These are phyloP conservation scores for Physaria fendleri DNA, from an alignment of 345 rosid species.

Conservation along the genomic window DNA sequence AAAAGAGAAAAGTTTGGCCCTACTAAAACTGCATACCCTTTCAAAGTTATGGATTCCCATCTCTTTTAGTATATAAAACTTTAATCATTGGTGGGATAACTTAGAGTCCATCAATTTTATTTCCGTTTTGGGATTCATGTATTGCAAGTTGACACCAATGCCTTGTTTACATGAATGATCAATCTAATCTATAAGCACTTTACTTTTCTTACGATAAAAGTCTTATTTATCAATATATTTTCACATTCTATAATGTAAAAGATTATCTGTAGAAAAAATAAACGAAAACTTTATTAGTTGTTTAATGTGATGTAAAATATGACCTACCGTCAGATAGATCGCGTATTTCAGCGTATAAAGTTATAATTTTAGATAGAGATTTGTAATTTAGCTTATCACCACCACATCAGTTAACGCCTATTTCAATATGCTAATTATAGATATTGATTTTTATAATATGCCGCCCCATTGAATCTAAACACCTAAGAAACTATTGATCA, in stretches of 20 bases:
- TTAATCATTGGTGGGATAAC: constrained; percentile 10
- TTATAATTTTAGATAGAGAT: neutral
- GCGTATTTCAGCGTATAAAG: constrained; percentile 12
- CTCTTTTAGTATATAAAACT: neutral
- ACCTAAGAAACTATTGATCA: neutral
- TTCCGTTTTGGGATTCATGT: constrained; percentile 23
- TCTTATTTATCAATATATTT: constrained; percentile 16
- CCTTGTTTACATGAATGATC: constrained; percentile 14
- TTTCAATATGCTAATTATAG: neutral
- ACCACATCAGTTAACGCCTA: neutral
- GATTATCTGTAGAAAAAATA: constrained; percentile 7
- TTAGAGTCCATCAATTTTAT: constrained; percentile 12
- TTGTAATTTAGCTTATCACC: neutral
- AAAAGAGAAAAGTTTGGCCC: constrained; percentile 17
- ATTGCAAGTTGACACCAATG: constrained; percentile 19
- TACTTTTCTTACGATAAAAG: neutral
- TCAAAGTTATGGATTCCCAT: constrained; percentile 16
- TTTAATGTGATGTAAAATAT: constrained; percentile 11
- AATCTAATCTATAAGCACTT: neutral
- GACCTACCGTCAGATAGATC: constrained; percentile 12
- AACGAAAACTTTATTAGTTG: neutral
- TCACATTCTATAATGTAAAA: neutral
- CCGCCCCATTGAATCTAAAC: neutral
- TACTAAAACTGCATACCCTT: constrained; percentile 19
- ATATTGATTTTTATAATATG: neutral